phyloP scores from a whole-genome alignment of 208 protist species.

The Wallacemonas sp. region DNA sequence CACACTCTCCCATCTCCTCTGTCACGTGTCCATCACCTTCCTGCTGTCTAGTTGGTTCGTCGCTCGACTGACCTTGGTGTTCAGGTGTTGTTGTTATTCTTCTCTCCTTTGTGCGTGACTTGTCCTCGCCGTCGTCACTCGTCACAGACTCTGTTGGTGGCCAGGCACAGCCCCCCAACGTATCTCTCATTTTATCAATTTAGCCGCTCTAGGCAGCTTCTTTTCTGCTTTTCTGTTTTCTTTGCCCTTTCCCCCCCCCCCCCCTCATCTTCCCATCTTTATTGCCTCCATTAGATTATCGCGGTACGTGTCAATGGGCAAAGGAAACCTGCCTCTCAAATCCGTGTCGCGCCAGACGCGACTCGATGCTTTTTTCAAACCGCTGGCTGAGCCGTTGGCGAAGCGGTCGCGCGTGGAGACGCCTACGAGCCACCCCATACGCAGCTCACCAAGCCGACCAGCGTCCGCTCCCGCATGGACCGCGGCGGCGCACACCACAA shows the following conservation, averaged over 20 bases:
- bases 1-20: too few species aligned
- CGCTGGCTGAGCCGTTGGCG: background rate
- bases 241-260: too few species aligned
- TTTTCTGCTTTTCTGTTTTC: slow-evolving; percentile 14
- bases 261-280: slow-evolving; percentile 1
- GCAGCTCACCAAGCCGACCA: background rate
- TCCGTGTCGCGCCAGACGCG: background rate
- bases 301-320: background rate
- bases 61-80: too few species aligned
- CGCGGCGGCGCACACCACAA: background rate
- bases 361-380: background rate
- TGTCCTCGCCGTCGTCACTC: too few species aligned
- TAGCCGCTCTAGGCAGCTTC: background rate
- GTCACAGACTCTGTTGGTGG: too few species aligned
- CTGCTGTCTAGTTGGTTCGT: too few species aligned
- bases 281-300: background rate
- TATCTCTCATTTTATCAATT: too few species aligned
- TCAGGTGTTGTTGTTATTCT: too few species aligned
- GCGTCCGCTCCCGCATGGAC: background rate
- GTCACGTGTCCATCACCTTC: too few species aligned
- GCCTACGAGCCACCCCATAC: background rate
- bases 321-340: background rate
- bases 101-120: too few species aligned
- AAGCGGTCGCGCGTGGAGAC: background rate
- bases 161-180: too few species aligned